Conservation (phyloP, 169 alveolate species). For the Cystoisospora suis region DNA sequence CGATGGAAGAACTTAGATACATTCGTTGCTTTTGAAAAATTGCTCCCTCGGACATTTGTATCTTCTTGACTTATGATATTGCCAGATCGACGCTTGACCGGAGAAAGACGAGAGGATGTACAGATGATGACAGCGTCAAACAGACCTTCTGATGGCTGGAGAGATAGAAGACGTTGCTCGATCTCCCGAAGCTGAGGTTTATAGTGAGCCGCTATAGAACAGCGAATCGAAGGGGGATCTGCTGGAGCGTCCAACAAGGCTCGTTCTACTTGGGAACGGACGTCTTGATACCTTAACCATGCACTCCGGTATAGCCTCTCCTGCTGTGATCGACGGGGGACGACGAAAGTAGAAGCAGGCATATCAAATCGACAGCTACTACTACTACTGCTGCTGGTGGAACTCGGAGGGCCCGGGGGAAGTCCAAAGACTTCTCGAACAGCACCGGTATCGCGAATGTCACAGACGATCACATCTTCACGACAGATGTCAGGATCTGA, state of each 20-base stretch:
- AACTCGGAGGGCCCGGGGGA: neutral
- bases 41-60: too few species aligned
- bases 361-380: too few species aligned
- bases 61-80: too few species aligned
- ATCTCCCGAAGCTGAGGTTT: neutral
- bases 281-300: neutral
- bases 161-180: neutral
- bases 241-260: neutral
- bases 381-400: neutral
- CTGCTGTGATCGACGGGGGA: neutral
- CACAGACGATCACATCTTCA: neutral
- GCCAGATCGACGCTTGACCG: too few species aligned
- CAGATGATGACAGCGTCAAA: conserved; percentile 16
- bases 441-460: neutral
- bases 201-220: neutral
- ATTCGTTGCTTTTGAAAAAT: too few species aligned
- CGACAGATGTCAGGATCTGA: neutral
- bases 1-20: too few species aligned
- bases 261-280: neutral
- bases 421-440: neutral
- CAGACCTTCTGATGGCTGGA: neutral
- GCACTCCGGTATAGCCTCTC: neutral
- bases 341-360: too few species aligned
- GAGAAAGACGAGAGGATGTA: neutral
- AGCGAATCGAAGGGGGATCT: neutral